Conservation (phyloP, 192 early-diverging fungal genomes). For the Coemansia asiatica region DNA sequence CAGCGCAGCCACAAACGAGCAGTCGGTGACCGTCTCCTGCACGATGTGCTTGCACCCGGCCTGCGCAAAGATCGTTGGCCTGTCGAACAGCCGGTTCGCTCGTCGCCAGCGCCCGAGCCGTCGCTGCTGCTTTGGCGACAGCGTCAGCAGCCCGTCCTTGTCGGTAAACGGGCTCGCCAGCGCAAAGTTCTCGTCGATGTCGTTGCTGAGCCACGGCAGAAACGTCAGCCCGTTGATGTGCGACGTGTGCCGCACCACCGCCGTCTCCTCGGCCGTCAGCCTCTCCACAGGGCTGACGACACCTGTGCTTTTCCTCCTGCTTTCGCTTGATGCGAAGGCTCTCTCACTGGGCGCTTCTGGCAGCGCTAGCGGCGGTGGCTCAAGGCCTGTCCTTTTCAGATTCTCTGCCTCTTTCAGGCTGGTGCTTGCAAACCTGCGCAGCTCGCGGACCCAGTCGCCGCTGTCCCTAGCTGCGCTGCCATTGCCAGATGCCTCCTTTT, state of each 20-base stretch:
- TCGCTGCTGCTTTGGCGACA: conserved; percentile 73
- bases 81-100: conserved; percentile 68
- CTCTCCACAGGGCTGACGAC: conserved; percentile 11
- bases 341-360: too few relatives aligned
- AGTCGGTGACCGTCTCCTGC: conserved; percentile 92
- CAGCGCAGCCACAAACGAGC: conserved; percentile 91
- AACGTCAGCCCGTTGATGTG: conserved; percentile 69
- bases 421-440: conserved; percentile 22
- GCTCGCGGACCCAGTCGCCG: conserved; percentile 31
- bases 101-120: conserved; percentile 83
- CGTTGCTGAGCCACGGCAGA: conserved; percentile 72
- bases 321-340: too few relatives aligned
- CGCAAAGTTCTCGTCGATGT: conserved; percentile 65
- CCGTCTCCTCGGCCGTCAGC: conserved; percentile 55
- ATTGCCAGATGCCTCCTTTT: conserved; percentile 7
- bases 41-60: conserved; percentile 69
- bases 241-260: conserved; percentile 67
- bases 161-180: conserved; percentile 62
- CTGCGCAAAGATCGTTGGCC: conserved; percentile 66
- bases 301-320: too few relatives aligned
- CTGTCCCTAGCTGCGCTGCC: background rate
- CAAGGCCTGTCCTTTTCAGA: background rate
- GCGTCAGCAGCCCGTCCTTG: conserved; percentile 70
- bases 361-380: background rate
- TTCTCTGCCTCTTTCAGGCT: conserved; percentile 36